Percentiles rank a stretch among this genome's conserved stretches.
Conservation (phyloP, 306 rosid species). For the Coriaria nepalensis region DNA sequence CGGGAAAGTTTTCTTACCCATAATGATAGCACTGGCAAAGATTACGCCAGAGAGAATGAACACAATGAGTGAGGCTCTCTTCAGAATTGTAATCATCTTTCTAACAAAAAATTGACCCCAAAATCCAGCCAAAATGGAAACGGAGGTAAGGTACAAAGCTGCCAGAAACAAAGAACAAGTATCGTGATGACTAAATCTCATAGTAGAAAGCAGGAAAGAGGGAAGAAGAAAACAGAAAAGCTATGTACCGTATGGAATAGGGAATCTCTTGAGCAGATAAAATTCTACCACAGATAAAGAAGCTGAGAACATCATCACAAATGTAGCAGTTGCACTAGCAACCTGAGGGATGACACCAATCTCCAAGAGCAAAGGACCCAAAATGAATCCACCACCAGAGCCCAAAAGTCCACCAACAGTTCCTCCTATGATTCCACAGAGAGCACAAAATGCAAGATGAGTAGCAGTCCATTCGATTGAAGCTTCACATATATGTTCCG, state of each 20-base stretch:
- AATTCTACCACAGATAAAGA: constrained; percentile 77
- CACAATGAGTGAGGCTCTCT: constrained; percentile 66
- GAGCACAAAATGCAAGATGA: constrained; percentile 56
- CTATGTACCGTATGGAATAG: constrained; percentile 66
- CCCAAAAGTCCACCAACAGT: constrained; percentile 78
- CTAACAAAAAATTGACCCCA: constrained; percentile 72
- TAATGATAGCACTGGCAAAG: constrained; percentile 69
- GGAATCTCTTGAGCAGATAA: constrained; percentile 74
- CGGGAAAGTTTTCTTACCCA: constrained; percentile 37
- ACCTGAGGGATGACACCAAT: constrained; percentile 92
- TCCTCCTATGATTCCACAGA: constrained; percentile 72
- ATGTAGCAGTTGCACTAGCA: constrained; percentile 91
- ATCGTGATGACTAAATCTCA: too few species aligned
- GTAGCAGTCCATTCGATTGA: constrained; percentile 63
- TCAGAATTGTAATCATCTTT: constrained; percentile 35
- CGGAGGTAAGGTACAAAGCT: constrained; percentile 55
- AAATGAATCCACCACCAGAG: constrained; percentile 80
- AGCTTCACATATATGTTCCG: constrained; percentile 61
- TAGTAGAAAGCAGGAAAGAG: not conserved
- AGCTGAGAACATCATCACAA: constrained; percentile 82
- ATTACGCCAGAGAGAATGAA: constrained; percentile 82
- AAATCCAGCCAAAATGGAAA: constrained; percentile 69
- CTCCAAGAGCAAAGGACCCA: constrained; percentile 82
- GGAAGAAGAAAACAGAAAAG: not conserved
- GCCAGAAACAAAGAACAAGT: constrained; percentile 12